These are phyloP conservation scores for Mycena pura DNA, from an alignment of 768 basidiomycete species.

Conservation along the genomic window DNA sequence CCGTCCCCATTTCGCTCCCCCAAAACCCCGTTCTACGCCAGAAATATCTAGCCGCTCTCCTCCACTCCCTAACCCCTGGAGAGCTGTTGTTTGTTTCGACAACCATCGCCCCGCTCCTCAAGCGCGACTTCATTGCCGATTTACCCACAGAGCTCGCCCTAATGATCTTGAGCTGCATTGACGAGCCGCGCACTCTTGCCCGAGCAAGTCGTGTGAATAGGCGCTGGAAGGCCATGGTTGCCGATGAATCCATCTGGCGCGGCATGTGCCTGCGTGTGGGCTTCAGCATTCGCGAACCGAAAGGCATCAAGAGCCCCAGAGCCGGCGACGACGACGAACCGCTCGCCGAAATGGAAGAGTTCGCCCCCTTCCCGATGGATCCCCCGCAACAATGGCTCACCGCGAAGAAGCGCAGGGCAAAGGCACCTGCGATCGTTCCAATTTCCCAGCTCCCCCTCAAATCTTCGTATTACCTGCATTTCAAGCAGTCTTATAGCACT, in stretches of 20 bases:
- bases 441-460: conserved; percentile 3
- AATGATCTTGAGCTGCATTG: conserved; percentile 77
- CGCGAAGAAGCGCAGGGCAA: conserved; percentile 31
- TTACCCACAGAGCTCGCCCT: conserved; percentile 76
- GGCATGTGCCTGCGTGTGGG: conserved; percentile 67
- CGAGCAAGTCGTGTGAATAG: conserved; percentile 74
- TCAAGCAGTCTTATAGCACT: conserved; percentile 74
- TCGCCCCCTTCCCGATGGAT: conserved; percentile 45
- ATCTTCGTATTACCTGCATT: conserved; percentile 73
- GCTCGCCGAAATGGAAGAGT: conserved; percentile 41
- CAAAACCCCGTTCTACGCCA: conserved; percentile 51
- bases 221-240: conserved; percentile 71
- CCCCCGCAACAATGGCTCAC: conserved; percentile 48
- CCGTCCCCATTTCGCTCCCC: conserved; percentile 30
- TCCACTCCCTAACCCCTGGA: conserved; percentile 59
- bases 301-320: background rate
- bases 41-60: conserved; percentile 56
- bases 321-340: conserved; percentile 41
- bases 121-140: conserved; percentile 63
- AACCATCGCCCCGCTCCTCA: conserved; percentile 68
- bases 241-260: conserved; percentile 85
- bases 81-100: conserved; percentile 74
- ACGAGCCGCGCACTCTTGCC: conserved; percentile 74
- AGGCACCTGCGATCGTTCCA: background rate
- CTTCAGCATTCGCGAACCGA: conserved; percentile 45